phyloP scores from a whole-genome alignment of 2,329 filamentous ascomycete genomes.

The Fusarium sp. region DNA sequence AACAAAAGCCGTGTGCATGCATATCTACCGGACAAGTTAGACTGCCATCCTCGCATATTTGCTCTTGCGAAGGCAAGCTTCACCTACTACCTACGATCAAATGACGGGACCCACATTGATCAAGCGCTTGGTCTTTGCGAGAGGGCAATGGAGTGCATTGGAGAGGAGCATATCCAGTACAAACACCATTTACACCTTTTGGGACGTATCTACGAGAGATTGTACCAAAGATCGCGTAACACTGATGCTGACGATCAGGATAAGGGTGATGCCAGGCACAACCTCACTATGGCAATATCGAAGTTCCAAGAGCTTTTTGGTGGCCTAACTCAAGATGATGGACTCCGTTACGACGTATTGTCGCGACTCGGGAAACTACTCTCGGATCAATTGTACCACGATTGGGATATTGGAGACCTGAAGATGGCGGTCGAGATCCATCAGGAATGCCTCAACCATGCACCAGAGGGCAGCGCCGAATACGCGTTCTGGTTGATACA shows the following conservation, averaged over 20 bases:
- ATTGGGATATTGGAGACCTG: neutral
- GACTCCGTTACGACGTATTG: neutral
- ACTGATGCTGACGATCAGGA: accelerated
- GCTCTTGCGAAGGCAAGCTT: neutral
- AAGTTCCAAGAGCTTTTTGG: neutral
- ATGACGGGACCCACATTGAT: neutral
- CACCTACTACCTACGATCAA: accelerated
- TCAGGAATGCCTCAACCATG: neutral
- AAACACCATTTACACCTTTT: neutral
- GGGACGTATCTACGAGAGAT: neutral
- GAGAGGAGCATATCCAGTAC: neutral
- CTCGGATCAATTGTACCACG: neutral
- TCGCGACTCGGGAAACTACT: neutral
- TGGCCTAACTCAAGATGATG: neutral
- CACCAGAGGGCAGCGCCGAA: accelerated
- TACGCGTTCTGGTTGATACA: neutral
- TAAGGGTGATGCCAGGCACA: accelerated
- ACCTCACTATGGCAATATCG: neutral
- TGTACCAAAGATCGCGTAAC: neutral
- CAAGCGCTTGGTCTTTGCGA: neutral
- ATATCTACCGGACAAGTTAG: accelerated
- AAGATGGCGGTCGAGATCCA: neutral
- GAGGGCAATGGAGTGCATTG: neutral
- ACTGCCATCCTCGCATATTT: neutral
- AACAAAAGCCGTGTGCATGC: neutral